Evolutionary conservation across 441 rosid species (phyloP).

Genomic region (Lepidium campestre): DNA sequence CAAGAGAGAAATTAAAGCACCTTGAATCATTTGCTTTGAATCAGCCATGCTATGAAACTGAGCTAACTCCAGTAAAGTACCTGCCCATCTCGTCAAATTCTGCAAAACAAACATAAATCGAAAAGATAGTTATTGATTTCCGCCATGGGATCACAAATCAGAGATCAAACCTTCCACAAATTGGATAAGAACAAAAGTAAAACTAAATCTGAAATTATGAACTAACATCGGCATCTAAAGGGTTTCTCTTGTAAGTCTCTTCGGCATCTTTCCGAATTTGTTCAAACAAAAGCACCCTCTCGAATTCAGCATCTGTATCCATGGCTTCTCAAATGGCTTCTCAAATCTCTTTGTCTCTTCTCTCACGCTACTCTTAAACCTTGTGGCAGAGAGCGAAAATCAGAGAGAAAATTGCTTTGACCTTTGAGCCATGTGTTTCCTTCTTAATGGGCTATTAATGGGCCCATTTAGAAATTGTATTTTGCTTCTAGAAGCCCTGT

Average conservation of each 20-base stretch:
- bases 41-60: slow-evolving; percentile 66
- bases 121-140: background rate
- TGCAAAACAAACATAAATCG: background rate
- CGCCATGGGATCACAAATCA: background rate
- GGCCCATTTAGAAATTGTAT: background rate
- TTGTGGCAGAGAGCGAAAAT: background rate
- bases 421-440: background rate
- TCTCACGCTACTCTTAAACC: background rate
- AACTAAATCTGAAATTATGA: slow-evolving; percentile 9
- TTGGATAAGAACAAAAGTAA: background rate
- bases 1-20: slow-evolving; percentile 21
- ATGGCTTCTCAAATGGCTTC: slow-evolving; percentile 48
- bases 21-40: slow-evolving; percentile 69
- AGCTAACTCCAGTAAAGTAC: slow-evolving; percentile 76
- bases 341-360: slow-evolving; percentile 2
- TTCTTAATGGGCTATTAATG: slow-evolving; percentile 2
- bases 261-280: slow-evolving; percentile 74
- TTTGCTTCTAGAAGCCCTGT: background rate
- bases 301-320: slow-evolving; percentile 67
- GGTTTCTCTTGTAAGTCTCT: slow-evolving; percentile 48
- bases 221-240: slow-evolving; percentile 72
- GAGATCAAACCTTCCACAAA: background rate
- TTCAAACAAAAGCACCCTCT: slow-evolving; percentile 64
- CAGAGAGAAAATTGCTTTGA: background rate
- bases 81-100: slow-evolving; percentile 93